Evolutionary conservation across 1,284 basidiomycete genomes (phyloP).

Genomic region (Exobasidium rhododendri): DNA sequence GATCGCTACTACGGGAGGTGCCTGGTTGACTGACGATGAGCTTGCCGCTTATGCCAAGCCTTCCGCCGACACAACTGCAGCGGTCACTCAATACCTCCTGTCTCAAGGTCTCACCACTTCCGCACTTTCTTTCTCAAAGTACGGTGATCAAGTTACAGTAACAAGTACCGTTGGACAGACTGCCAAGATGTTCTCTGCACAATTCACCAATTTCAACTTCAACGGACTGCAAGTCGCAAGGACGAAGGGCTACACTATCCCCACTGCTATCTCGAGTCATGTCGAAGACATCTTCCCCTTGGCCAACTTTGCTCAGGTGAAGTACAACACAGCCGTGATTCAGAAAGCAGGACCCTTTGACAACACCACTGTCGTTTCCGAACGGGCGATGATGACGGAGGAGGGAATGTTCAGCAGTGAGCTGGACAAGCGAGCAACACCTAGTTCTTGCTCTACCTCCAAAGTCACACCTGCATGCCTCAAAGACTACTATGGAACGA

Average conservation of each 20-base stretch:
- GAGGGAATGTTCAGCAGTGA: background rate
- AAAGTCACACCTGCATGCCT: conserved; percentile 20
- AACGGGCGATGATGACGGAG: too few species aligned
- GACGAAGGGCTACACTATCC: conserved; percentile 17
- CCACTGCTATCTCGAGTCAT: conserved; percentile 10
- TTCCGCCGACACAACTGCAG: background rate
- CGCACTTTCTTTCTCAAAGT: background rate
- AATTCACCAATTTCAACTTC: conserved; percentile 14
- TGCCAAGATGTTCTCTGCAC: conserved; percentile 15
- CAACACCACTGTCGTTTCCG: background rate
- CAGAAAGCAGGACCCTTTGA: background rate
- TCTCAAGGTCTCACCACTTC: conserved; percentile 11
- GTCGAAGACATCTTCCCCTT: conserved; percentile 17
- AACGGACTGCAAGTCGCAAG: conserved; percentile 1
- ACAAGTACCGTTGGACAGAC: conserved; percentile 19
- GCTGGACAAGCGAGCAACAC: conserved; percentile 3
- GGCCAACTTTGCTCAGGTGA: conserved; percentile 5
- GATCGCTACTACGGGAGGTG: conserved; percentile 15
- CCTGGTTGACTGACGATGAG: conserved; percentile 17
- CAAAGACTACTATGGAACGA: conserved; percentile 12
- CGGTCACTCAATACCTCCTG: conserved; percentile 15
- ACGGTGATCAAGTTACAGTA: conserved; percentile 17
- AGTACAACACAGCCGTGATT: conserved; percentile 1
- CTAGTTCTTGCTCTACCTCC: conserved; percentile 12
- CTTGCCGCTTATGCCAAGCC: conserved; percentile 18